phyloP scores from a whole-genome alignment of 202 grass and related monocot genomes.

The Bolboschoenoplectus hybrid region DNA sequence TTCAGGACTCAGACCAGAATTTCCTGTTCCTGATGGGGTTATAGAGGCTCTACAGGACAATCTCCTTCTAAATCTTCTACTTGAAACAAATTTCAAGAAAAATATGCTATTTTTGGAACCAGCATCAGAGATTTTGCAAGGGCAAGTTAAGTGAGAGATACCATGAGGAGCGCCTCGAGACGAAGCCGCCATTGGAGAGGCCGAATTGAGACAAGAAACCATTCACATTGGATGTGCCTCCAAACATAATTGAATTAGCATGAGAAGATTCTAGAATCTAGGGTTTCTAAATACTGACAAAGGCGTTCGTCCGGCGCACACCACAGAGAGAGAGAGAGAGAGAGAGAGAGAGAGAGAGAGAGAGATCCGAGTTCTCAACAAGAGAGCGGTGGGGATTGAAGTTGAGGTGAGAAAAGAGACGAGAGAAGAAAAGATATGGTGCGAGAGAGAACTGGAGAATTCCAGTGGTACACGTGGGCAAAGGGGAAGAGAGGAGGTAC shows the following conservation, averaged over 20 bases:
- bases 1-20: conserved; percentile 24
- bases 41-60: conserved; percentile 33
- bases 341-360: neutral
- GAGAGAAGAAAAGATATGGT: conserved; percentile 27
- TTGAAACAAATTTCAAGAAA: conserved; percentile 24
- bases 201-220: neutral
- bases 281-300: conserved; percentile 18
- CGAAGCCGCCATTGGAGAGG: conserved; percentile 30
- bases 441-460: conserved; percentile 13
- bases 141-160: conserved; percentile 20
- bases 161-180: conserved; percentile 20
- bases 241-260: conserved; percentile 36
- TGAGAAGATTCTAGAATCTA: conserved; percentile 21
- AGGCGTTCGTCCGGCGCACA: neutral
- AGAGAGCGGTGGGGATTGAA: neutral
- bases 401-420: neutral
- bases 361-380: neutral
- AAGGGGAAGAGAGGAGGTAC: neutral
- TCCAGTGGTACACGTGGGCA: conserved; percentile 13
- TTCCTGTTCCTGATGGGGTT: neutral
- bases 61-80: conserved; percentile 27
- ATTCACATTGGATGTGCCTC: conserved; percentile 10
- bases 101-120: neutral
- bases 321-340: neutral
- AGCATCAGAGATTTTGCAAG: conserved; percentile 16